Percentiles rank a stretch among this genome's conserved stretches.
phyloP scores from a whole-genome alignment of 176 grass and related monocot genomes.

The Hyparrhenia diplandra region DNA sequence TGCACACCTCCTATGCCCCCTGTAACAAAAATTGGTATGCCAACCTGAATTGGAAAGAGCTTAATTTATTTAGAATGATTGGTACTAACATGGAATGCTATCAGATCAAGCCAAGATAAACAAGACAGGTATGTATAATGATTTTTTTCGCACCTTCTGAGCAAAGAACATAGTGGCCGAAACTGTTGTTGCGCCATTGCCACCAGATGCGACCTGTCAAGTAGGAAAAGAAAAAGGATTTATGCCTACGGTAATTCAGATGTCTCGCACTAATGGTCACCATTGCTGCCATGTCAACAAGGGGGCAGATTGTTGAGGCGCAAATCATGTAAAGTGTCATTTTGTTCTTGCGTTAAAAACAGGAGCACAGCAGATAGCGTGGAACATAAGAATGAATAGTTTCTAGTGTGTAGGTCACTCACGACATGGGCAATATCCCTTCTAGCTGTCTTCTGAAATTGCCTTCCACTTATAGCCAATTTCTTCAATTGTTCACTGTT shows the following conservation, averaged over 20 bases:
- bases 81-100: neutral
- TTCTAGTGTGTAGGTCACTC: conserved; percentile 28
- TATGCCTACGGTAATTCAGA: neutral
- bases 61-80: neutral
- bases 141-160: conserved; percentile 51
- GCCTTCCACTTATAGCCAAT: conserved; percentile 65
- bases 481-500: conserved; percentile 64
- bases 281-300: neutral
- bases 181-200: conserved; percentile 87
- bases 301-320: neutral
- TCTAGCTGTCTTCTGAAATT: conserved; percentile 77
- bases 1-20: conserved; percentile 85
- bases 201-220: conserved; percentile 63
- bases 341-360: neutral
- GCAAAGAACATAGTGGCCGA: conserved; percentile 96
- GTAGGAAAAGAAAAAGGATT: neutral
- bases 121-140: neutral
- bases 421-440: conserved; percentile 92
- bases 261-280: neutral
- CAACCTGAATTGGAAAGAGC: conserved; percentile 53
- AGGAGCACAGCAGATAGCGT: neutral
- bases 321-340: neutral
- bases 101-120: neutral
- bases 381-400: neutral
- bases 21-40: conserved; percentile 88